These are phyloP conservation scores for Melanopsichium pennsylvanicum DNA, from an alignment of 1,284 basidiomycete species.

Conservation along the genomic window DNA sequence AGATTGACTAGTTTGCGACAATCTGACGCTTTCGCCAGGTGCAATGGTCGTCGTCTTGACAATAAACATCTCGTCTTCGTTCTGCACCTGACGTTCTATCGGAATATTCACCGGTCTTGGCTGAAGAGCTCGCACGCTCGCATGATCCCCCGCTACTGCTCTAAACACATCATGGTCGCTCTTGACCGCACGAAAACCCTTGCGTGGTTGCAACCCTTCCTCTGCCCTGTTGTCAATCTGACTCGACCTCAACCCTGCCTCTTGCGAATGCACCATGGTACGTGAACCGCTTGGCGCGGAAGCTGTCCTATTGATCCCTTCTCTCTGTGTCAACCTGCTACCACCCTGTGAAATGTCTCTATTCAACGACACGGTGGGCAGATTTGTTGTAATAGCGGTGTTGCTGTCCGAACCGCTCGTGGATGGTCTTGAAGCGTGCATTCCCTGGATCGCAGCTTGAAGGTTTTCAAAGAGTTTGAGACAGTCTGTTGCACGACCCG, in stretches of 20 bases:
- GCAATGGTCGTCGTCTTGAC: background rate
- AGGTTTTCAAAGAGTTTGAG: conserved; percentile 44
- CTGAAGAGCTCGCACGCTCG: conserved; percentile 2
- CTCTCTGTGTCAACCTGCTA: conserved; percentile 31
- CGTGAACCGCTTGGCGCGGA: conserved; percentile 26
- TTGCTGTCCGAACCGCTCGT: conserved; percentile 2
- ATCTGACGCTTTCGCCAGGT: background rate
- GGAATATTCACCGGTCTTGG: conserved; percentile 14
- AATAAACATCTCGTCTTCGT: too few species aligned
- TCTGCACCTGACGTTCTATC: background rate
- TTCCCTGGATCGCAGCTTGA: conserved; percentile 34
- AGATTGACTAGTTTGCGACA: too few species aligned
- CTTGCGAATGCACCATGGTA: background rate
- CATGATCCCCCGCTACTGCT: background rate
- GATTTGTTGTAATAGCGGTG: background rate
- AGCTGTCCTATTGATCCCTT: conserved; percentile 23
- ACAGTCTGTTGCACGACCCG: conserved; percentile 15
- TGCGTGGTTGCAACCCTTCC: conserved; percentile 5
- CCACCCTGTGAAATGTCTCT: background rate
- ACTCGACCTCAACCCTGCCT: background rate
- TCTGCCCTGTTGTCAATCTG: background rate
- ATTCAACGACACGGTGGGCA: conserved; percentile 8
- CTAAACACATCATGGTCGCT: conserved; percentile 38
- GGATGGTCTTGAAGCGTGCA: conserved; percentile 13
- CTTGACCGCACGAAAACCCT: conserved; percentile 25